Evolutionary conservation across 352 stramenopile species (phyloP).

Genomic region (Phytophthora tubulina): DNA sequence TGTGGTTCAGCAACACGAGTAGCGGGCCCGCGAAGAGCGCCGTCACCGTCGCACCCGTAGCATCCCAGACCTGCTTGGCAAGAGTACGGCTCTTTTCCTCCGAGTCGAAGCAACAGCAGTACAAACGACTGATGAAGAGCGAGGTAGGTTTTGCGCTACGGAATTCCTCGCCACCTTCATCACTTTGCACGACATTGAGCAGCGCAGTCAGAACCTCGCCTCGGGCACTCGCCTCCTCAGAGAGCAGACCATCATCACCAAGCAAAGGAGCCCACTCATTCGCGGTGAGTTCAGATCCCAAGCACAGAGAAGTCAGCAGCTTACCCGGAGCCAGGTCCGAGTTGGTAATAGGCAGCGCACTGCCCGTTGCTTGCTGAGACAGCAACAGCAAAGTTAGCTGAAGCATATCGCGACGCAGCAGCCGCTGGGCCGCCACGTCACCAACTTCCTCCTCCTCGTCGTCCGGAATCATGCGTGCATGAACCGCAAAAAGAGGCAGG

Average conservation of each 20-base stretch:
- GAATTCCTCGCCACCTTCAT: constrained; percentile 58
- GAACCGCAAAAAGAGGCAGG: constrained; percentile 78
- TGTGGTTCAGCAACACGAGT: constrained; percentile 81
- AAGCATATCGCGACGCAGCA: constrained; percentile 83
- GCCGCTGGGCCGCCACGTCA: constrained; percentile 75
- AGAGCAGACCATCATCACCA: constrained; percentile 76
- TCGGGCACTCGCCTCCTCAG: constrained; percentile 62
- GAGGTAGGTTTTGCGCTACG: constrained; percentile 51
- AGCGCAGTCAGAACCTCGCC: constrained; percentile 69
- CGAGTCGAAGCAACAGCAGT: constrained; percentile 73
- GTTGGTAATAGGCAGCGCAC: constrained; percentile 71
- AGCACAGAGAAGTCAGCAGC: constrained; percentile 68
- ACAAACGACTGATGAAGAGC: constrained; percentile 69
- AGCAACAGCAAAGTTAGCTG: constrained; percentile 75
- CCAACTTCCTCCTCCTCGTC: constrained; percentile 91
- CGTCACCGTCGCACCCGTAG: constrained; percentile 57
- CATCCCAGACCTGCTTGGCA: constrained; percentile 75
- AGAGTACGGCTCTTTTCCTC: constrained; percentile 67
- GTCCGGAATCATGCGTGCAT: constrained; percentile 88
- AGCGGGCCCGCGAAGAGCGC: constrained; percentile 70
- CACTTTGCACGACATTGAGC: constrained; percentile 63
- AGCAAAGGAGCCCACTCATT: constrained; percentile 79
- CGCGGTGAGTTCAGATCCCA: constrained; percentile 61
- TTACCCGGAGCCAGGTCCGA: constrained; percentile 61
- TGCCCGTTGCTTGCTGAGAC: constrained; percentile 57